Conservation (phyloP, 2,329 filamentous ascomycete species). For the Arthrobotrys megalospora region DNA sequence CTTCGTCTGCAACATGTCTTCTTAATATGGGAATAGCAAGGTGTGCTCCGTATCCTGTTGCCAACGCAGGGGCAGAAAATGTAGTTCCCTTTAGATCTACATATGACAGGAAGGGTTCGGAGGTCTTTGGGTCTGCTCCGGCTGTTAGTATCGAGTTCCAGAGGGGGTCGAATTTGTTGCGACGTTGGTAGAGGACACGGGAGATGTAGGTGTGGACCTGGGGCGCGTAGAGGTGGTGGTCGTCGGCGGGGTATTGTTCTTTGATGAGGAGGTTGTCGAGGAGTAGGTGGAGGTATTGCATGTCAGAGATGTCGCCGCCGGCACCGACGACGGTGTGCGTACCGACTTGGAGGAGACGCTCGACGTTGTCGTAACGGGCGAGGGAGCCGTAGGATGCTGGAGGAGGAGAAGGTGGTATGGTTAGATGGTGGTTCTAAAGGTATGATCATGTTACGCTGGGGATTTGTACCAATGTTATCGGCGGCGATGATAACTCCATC, state of each 20-base stretch:
- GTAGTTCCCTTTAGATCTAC: slow-evolving; percentile 94
- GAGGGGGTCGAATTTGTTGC: slow-evolving; percentile 94
- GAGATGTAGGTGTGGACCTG: slow-evolving; percentile 97
- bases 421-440: slow-evolving; percentile 27
- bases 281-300: slow-evolving; percentile 83
- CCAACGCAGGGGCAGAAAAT: slow-evolving; percentile 87
- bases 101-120: slow-evolving; percentile 80
- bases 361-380: slow-evolving; percentile 95
- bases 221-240: slow-evolving; percentile 80
- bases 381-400: slow-evolving; percentile 96
- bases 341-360: slow-evolving; percentile 92
- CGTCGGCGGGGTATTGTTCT: slow-evolving; percentile 81
- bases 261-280: slow-evolving; percentile 86
- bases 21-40: slow-evolving; percentile 93
- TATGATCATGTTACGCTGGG: slow-evolving; percentile 20
- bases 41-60: slow-evolving; percentile 93
- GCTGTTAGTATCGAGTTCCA: slow-evolving; percentile 97
- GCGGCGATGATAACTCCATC: slow-evolving; percentile 96
- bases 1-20: slow-evolving; percentile 86
- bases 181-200: slow-evolving; percentile 95
- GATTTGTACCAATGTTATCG: slow-evolving; percentile 86
- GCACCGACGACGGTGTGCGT: slow-evolving; percentile 88
- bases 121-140: slow-evolving; percentile 76
- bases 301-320: slow-evolving; percentile 96
- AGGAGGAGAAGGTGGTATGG: not conserved